Percentiles rank a stretch among this genome's conserved stretches.
Evolutionary conservation across 208 protist genomes (phyloP).

Genomic region (Kentomonas sorsogonicus): DNA sequence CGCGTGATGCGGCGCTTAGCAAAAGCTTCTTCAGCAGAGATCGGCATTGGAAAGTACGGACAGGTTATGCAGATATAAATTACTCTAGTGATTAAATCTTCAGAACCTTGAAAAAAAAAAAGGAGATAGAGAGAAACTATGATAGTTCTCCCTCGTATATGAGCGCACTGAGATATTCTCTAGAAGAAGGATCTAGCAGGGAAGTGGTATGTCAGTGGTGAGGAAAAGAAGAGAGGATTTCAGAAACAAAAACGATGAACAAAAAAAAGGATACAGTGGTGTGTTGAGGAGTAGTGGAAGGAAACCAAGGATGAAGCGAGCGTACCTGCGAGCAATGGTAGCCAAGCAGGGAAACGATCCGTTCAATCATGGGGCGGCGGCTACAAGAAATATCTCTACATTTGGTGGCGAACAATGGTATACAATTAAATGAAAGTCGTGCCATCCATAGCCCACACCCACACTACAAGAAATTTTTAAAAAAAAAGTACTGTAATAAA

Average conservation of each 20-base stretch:
- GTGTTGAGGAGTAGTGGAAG: neutral
- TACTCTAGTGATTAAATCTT: neutral
- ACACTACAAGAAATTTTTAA: no score
- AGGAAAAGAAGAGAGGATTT: neutral
- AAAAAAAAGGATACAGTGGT: neutral
- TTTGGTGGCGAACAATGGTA: no score
- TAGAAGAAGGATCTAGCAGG: no score
- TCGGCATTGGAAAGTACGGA: constrained; percentile 39
- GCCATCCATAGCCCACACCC: no score
- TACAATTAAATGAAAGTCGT: no score
- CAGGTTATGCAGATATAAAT: neutral
- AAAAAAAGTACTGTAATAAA: no score
- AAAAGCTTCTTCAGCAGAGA: constrained; percentile 58
- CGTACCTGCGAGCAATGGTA: no score
- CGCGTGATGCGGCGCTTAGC: constrained; percentile 55
- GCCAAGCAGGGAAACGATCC: no score
- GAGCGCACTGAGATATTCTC: no score
- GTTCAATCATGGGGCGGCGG: no score
- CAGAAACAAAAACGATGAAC: neutral
- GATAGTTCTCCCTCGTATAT: neutral
- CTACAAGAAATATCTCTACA: no score
- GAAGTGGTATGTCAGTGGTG: neutral
- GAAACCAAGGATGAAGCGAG: neutral
- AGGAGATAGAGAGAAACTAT: neutral
- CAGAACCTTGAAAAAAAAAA: constrained; percentile 2